Evolutionary conservation across 805 yeast species (phyloP), one percentile per base, ranked within the genome.

Genomic region (Sungouiozyma ichnusensis): DNA sequence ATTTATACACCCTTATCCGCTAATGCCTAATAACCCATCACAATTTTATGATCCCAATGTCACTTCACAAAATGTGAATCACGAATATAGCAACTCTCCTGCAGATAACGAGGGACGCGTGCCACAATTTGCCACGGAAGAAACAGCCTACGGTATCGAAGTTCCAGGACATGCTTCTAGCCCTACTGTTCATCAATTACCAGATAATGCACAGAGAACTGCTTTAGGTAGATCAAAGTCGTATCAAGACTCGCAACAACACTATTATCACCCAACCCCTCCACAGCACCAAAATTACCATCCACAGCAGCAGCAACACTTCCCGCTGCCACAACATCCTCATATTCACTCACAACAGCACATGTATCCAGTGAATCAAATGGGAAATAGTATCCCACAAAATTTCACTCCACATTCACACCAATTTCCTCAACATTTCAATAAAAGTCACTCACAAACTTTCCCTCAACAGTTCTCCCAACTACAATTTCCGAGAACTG

Each of bases 161-260:
- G n/a, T n/a, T n/a, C n/a, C n/a, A n/a, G n/a, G n/a, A n/a, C n/a
- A n/a, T n/a, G n/a, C n/a, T n/a, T n/a, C n/a, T n/a, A n/a, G n/a
- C n/a, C n/a, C n/a, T n/a, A n/a, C n/a, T n/a, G n/a, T n/a, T n/a
- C n/a, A 24, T 6, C 29, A 24, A 24, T 7, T 24, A 24, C 11
- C 29, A 24, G 11, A 11, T 7, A 11, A 11, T 24, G 29, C 29
- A 7, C 29, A 24, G 11, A 11, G 29, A 11, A 6, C 29, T 7
- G 11, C 29, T 24, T 11, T 11, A 24, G 29, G 29, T 6, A 24
- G 29, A 24, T 24, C 29, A 24, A 24, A 6, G 29, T 11, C 29
- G 6, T 39, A 37, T 20, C 36, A 42, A 6, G 14, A n/a, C 16
- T 35, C 41, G 36, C 40, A 46, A 45, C 42, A 38, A 20, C 41